A percentile compares a stretch with the other conserved stretches of the same genome.
phyloP scores from a whole-genome alignment of 139 green algal genomes.

The Mesostigma viride region DNA sequence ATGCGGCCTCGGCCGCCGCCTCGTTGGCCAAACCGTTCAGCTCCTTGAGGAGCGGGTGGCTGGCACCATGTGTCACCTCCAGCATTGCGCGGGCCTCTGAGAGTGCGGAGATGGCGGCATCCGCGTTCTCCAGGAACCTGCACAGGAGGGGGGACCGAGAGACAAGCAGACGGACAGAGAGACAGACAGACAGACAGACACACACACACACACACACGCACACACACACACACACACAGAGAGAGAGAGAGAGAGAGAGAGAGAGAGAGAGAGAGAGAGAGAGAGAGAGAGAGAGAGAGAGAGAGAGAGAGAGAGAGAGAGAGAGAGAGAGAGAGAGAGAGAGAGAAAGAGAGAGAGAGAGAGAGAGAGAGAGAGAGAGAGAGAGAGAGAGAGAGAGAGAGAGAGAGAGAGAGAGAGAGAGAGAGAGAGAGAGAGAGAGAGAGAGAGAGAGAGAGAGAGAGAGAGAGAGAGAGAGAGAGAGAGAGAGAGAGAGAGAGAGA shows the following conservation, averaged over 20 bases:
- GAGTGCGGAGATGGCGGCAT: too few species aligned
- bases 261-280: slow-evolving; percentile 5
- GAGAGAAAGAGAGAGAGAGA: slow-evolving; percentile 3
- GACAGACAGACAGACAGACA: neutral
- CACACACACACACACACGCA: neutral
- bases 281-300: slow-evolving; percentile 5
- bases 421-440: slow-evolving; percentile 5
- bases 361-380: slow-evolving; percentile 5
- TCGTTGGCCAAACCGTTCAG: too few species aligned
- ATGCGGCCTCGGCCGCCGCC: too few species aligned
- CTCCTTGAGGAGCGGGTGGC: too few species aligned
- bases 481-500: slow-evolving; percentile 5
- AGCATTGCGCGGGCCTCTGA: too few species aligned
- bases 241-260: slow-evolving; percentile 5
- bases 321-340: slow-evolving; percentile 5
- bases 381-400: slow-evolving; percentile 5
- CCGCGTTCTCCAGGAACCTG: too few species aligned
- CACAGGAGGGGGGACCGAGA: neutral
- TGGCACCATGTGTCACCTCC: too few species aligned
- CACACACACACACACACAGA: neutral
- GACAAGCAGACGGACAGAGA: neutral
- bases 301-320: slow-evolving; percentile 5
- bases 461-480: slow-evolving; percentile 5
- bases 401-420: slow-evolving; percentile 5
- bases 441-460: slow-evolving; percentile 5